phyloP scores from a whole-genome alignment of 352 stramenopile species.

The Blastocystis sp. region DNA sequence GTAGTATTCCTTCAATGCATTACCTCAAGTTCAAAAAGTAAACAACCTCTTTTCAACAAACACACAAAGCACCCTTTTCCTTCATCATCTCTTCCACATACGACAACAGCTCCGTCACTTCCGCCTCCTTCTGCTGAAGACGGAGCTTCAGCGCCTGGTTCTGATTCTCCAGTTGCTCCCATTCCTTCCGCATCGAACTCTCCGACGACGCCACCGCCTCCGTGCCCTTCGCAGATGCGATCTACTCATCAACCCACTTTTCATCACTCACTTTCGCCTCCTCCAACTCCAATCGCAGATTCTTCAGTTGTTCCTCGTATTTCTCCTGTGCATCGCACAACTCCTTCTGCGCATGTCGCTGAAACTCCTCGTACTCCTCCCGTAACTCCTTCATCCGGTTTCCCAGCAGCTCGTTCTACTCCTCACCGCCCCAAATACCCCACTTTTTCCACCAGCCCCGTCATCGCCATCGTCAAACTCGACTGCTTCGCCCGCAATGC shows the following conservation, averaged over 20 bases:
- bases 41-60: too few relatives aligned
- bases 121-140: background rate
- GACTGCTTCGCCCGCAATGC: background rate
- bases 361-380: background rate
- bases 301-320: background rate
- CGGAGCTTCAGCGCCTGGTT: background rate
- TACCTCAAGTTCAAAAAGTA: too few relatives aligned
- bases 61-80: too few relatives aligned
- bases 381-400: background rate
- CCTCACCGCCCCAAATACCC: background rate
- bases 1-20: too few relatives aligned
- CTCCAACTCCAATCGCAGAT: background rate
- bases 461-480: background rate
- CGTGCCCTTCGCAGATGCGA: background rate
- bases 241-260: too few relatives aligned
- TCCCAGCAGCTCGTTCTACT: background rate
- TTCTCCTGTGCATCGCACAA: background rate
- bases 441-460: background rate
- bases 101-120: background rate
- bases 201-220: background rate
- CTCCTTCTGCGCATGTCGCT: background rate
- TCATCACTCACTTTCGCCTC: too few relatives aligned
- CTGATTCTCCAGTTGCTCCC: background rate
- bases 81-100: background rate
- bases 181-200: background rate